phyloP scores from a whole-genome alignment of 2,329 filamentous ascomycete species.

The Phyllosticta citriasiana region DNA sequence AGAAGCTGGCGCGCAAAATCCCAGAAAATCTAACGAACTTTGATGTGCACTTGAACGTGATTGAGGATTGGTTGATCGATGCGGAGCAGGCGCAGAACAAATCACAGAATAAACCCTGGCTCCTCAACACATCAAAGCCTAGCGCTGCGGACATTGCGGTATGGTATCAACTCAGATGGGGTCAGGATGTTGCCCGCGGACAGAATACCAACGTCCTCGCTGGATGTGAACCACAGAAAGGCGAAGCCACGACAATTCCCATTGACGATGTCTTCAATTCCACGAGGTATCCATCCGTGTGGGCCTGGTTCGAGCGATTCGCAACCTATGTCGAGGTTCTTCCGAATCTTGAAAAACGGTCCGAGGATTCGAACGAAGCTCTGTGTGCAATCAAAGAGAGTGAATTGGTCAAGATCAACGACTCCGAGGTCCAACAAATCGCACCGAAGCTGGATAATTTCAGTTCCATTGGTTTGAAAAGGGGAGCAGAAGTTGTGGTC shows the following conservation, averaged over 20 bases:
- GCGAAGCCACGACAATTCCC: slow-evolving; percentile 10
- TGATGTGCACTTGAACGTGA: slow-evolving; percentile 28
- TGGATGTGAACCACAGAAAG: slow-evolving; percentile 21
- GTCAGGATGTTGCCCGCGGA: slow-evolving; percentile 27
- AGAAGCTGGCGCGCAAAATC: slow-evolving; percentile 30
- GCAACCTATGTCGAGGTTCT: slow-evolving; percentile 23
- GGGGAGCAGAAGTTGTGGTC: slow-evolving; percentile 23
- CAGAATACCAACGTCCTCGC: slow-evolving; percentile 26
- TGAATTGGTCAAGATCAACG: slow-evolving; percentile 7
- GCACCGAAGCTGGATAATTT: slow-evolving; percentile 18
- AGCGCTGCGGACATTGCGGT: slow-evolving; percentile 28
- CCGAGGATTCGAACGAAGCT: slow-evolving; percentile 1
- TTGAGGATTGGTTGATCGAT: slow-evolving; percentile 25
- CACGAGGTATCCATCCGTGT: slow-evolving; percentile 27
- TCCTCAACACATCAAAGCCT: slow-evolving; percentile 25
- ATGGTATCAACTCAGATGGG: slow-evolving; percentile 32
- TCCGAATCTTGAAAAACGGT: slow-evolving; percentile 17
- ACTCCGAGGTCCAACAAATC: slow-evolving; percentile 23
- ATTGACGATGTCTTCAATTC: slow-evolving; percentile 26
- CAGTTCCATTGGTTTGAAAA: slow-evolving; percentile 19
- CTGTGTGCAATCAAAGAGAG: slow-evolving; percentile 8
- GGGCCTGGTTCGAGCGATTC: slow-evolving; percentile 27
- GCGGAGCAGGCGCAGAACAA: slow-evolving; percentile 8
- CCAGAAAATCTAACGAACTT: slow-evolving; percentile 27
- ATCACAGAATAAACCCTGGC: slow-evolving; percentile 17